Conservation (phyloP, 768 basidiomycete genomes). For the Coprinopsis strossmayeri region DNA sequence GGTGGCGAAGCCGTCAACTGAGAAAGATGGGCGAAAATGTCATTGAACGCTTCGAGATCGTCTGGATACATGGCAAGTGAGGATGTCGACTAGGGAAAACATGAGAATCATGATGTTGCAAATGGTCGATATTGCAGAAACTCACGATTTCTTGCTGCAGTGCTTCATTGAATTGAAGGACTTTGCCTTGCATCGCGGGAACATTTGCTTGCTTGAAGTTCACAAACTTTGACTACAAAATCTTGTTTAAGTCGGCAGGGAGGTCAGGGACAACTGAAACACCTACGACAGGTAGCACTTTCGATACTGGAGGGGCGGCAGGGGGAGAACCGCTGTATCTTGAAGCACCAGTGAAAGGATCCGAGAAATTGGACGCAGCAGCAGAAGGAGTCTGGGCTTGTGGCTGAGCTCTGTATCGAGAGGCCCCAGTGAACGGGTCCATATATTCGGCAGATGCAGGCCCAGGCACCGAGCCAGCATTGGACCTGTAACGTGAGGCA, state of each 20-base stretch:
- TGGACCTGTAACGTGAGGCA: conserved; percentile 55
- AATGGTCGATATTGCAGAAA: not conserved
- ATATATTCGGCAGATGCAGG: conserved; percentile 29
- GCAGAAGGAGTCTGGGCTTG: conserved; percentile 26
- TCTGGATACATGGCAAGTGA: conserved; percentile 65
- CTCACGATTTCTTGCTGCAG: conserved; percentile 66
- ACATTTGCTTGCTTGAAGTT: conserved; percentile 84
- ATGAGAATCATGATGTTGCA: not conserved
- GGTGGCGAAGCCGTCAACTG: conserved; percentile 35
- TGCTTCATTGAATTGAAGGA: conserved; percentile 67
- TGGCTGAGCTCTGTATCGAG: conserved; percentile 47
- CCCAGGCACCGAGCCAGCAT: conserved; percentile 23
- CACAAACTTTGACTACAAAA: conserved; percentile 49
- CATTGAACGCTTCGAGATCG: conserved; percentile 52
- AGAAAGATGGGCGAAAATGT: conserved; percentile 54
- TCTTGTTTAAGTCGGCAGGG: not conserved
- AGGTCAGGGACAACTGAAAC: not conserved
- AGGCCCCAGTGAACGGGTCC: conserved; percentile 72
- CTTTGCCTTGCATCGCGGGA: conserved; percentile 70
- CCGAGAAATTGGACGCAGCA: conserved; percentile 27
- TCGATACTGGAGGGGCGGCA: conserved; percentile 21
- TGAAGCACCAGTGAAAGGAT: conserved; percentile 69
- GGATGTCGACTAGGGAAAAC: conserved; percentile 52
- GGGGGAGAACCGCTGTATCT: conserved; percentile 44
- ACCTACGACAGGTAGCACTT: conserved; percentile 48